Evolutionary conservation across 345 rosid genomes (phyloP).

Genomic region (Isatis tinctoria): DNA sequence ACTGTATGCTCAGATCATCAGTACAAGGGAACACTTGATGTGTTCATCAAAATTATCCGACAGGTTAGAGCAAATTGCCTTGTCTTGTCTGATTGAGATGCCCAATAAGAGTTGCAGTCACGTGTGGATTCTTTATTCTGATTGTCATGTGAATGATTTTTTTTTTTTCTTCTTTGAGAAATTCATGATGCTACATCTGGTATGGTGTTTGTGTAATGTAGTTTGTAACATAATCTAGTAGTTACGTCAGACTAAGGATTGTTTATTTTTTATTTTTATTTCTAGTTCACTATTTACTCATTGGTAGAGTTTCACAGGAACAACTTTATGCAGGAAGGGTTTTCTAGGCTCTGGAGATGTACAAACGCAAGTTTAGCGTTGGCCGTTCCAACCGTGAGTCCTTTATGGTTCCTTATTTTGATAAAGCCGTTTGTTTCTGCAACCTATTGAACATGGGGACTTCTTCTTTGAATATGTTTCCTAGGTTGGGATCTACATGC

Average conservation of each 20-base stretch:
- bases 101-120: background rate
- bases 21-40: conserved; percentile 87
- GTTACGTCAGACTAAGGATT: background rate
- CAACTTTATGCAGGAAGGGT: conserved; percentile 77
- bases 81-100: background rate
- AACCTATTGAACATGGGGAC: background rate
- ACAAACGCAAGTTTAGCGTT: conserved; percentile 86
- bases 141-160: background rate
- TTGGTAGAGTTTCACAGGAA: conserved; percentile 39
- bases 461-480: conserved; percentile 7
- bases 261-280: background rate
- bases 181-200: background rate
- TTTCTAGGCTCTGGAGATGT: conserved; percentile 90
- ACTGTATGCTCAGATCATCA: conserved; percentile 53
- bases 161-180: background rate
- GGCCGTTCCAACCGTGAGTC: conserved; percentile 84
- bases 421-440: conserved; percentile 8
- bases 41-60: conserved; percentile 66
- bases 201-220: background rate
- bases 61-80: conserved; percentile 51
- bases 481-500: conserved; percentile 96
- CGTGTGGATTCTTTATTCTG: background rate
- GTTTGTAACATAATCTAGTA: background rate
- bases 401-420: background rate
- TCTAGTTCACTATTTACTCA: conserved; percentile 29